These are phyloP conservation scores for Phylloporus sp. DNA, from an alignment of 768 basidiomycete genomes.

Conservation along the genomic window DNA sequence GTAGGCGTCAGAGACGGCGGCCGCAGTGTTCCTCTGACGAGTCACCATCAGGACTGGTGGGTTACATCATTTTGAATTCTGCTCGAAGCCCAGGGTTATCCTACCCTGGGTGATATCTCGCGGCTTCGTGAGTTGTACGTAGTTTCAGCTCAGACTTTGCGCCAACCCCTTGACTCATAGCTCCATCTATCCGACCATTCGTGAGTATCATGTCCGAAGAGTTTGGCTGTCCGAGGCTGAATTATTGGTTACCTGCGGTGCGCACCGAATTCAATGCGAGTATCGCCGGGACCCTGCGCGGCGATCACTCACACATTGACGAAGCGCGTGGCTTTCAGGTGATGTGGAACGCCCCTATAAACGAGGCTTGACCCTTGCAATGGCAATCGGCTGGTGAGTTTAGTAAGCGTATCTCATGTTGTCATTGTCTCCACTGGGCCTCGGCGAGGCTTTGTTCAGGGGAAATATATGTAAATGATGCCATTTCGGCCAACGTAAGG, in stretches of 20 bases:
- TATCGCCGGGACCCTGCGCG: conserved; percentile 6
- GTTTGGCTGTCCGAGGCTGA: not conserved
- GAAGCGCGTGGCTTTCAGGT: conserved; percentile 66
- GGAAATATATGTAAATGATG: conserved; percentile 71
- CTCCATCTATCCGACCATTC: conserved; percentile 46
- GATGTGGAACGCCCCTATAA: conserved; percentile 76
- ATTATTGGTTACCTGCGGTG: not conserved
- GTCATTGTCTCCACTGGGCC: conserved; percentile 6
- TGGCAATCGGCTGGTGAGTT: conserved; percentile 56
- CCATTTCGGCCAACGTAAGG: conserved; percentile 63
- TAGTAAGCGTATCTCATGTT: conserved; percentile 11
- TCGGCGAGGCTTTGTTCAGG: conserved; percentile 18
- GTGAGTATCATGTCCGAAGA: conserved; percentile 28
- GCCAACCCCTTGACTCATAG: conserved; percentile 15
- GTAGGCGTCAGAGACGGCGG: conserved; percentile 11
- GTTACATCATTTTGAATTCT: conserved; percentile 63
- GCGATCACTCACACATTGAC: conserved; percentile 5
- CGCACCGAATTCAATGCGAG: conserved; percentile 51
- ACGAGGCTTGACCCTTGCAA: conserved; percentile 62
- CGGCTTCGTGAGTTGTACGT: conserved; percentile 52
- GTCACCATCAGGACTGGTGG: conserved; percentile 39
- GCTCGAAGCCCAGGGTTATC: conserved; percentile 60
- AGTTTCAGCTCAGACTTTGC: not conserved
- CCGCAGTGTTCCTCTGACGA: conserved; percentile 1
- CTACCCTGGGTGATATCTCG: conserved; percentile 71